Conservation (phyloP, 805 yeast genomes). For the Hanseniaspora pseudoguilliermondii region DNA sequence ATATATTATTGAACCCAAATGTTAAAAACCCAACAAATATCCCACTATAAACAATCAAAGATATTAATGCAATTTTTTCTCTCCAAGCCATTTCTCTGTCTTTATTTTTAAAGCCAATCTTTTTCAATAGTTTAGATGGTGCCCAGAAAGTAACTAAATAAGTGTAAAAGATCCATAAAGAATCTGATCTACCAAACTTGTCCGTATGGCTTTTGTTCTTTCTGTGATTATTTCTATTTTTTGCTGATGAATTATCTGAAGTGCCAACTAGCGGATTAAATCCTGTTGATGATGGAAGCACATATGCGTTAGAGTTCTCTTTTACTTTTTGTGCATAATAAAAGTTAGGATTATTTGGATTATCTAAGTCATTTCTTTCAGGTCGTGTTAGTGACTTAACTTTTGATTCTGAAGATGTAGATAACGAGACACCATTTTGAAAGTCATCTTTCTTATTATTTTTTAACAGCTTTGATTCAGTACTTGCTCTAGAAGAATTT, state of each 20-base stretch:
- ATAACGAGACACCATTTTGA: not conserved
- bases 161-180: slow-evolving; percentile 75
- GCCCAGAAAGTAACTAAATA: slow-evolving; percentile 81
- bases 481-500: not conserved
- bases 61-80: slow-evolving; percentile 77
- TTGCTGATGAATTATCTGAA: not conserved
- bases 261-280: not conserved
- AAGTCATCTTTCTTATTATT: not conserved
- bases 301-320: slow-evolving; percentile 46
- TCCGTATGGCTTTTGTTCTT: not conserved
- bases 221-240: slow-evolving; percentile 13
- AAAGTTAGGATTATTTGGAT: slow-evolving; percentile 60
- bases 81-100: slow-evolving; percentile 94
- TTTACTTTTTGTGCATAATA: slow-evolving; percentile 66
- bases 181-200: slow-evolving; percentile 17
- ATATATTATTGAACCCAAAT: slow-evolving; percentile 78
- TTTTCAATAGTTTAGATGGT: slow-evolving; percentile 54
- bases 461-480: not conserved
- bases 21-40: slow-evolving; percentile 73
- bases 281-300: slow-evolving; percentile 5
- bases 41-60: slow-evolving; percentile 62
- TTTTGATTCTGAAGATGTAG: not conserved
- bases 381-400: slow-evolving; percentile 63
- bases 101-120: slow-evolving; percentile 66
- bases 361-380: slow-evolving; percentile 56